Percentiles rank a stretch among this genome's conserved stretches.
Conservation (phyloP, 495 filamentous ascomycete genomes). For the Tirmania nivea region DNA sequence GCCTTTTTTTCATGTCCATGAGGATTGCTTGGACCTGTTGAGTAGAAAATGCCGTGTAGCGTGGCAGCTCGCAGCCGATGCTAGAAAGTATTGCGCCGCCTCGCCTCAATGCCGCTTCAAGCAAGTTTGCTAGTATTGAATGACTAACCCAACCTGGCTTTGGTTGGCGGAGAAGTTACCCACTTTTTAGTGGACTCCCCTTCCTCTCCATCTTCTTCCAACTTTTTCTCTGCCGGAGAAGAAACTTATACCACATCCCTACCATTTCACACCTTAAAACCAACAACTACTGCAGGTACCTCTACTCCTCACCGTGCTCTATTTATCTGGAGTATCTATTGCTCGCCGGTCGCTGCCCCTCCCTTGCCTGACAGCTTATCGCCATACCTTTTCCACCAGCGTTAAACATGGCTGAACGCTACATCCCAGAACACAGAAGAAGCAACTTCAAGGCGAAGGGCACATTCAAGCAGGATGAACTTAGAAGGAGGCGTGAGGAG, state of each 20-base stretch:
- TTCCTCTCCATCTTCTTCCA: neutral
- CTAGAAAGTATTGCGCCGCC: too few species aligned
- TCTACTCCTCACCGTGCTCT: neutral
- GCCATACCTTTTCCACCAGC: neutral
- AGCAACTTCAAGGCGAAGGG: constrained; percentile 98
- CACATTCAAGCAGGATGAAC: constrained; percentile 95
- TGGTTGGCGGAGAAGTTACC: neutral
- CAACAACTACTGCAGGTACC: too few species aligned
- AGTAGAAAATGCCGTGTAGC: too few species aligned
- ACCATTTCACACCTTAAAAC: neutral
- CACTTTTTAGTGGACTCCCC: neutral
- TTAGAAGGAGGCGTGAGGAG: constrained; percentile 94
- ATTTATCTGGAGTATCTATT: neutral
- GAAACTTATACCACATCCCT: neutral
- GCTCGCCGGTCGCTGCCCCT: neutral
- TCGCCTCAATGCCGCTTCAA: too few species aligned
- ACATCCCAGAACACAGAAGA: constrained; percentile 98
- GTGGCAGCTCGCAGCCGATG: too few species aligned
- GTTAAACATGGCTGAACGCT: constrained; percentile 77
- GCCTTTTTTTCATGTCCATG: too few species aligned
- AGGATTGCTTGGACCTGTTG: too few species aligned
- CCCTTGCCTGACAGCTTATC: neutral
- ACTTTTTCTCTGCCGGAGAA: neutral
- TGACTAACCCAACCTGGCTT: neutral
- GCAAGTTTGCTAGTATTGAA: neutral